Percentiles rank a stretch among this genome's conserved stretches.
Evolutionary conservation across 169 alveolate genomes (phyloP).

Genomic region (Eimeria acervulina): DNA sequence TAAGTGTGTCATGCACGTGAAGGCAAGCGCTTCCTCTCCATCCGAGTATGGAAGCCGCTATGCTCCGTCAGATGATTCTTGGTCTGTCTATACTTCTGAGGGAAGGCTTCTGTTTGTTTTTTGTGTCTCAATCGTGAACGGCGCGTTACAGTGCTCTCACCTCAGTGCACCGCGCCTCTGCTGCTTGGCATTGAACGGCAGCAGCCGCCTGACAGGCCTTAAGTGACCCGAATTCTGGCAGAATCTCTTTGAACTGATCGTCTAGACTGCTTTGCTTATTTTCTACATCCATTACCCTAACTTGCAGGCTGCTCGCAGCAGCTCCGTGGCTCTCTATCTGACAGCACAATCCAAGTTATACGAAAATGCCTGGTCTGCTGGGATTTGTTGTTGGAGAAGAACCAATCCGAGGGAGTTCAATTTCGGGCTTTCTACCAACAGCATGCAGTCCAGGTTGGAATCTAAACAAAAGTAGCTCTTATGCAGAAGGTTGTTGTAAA

Average conservation of each 20-base stretch:
- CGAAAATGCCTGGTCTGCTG: background rate
- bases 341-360: background rate
- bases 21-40: background rate
- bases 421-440: background rate
- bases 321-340: conserved; percentile 43
- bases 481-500: background rate
- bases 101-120: background rate
- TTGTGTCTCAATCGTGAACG: background rate
- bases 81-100: background rate
- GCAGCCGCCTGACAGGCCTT: conserved; percentile 34
- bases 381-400: background rate
- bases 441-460: background rate
- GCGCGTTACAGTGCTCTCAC: background rate
- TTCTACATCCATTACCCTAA: conserved; percentile 28
- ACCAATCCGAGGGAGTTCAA: background rate
- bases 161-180: conserved; percentile 58
- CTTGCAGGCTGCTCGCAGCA: conserved; percentile 21
- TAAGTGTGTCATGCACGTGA: background rate
- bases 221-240: conserved; percentile 38
- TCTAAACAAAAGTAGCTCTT: background rate
- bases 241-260: background rate
- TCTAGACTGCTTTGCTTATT: conserved; percentile 36
- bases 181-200: background rate
- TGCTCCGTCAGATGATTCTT: background rate
- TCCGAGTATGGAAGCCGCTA: background rate